Evolutionary conservation across 257 asterid species (phyloP).

Genomic region (Marsdenia floribunda): DNA sequence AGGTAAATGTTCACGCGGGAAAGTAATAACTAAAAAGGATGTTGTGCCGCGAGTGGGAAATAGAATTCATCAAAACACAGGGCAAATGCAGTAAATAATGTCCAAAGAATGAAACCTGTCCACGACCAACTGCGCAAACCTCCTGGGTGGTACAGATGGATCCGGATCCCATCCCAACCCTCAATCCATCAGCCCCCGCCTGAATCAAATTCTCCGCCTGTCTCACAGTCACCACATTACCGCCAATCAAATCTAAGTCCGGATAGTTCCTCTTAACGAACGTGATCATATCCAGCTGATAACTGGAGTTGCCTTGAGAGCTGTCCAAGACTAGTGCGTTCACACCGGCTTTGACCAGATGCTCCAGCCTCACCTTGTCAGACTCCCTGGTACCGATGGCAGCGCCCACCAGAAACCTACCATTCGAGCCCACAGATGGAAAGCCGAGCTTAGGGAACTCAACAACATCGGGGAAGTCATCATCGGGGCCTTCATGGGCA

Average conservation of each 20-base stretch:
- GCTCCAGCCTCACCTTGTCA: constrained; percentile 78
- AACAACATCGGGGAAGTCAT: constrained; percentile 52
- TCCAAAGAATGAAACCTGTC: constrained; percentile 48
- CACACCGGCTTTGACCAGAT: constrained; percentile 73
- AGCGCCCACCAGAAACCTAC: constrained; percentile 76
- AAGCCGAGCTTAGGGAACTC: constrained; percentile 70
- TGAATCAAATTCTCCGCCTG: constrained; percentile 87
- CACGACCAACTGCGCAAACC: constrained; percentile 92
- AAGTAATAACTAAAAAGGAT: neutral
- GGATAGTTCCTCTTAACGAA: constrained; percentile 59
- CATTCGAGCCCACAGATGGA: constrained; percentile 61
- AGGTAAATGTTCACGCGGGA: neutral
- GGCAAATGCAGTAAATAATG: neutral
- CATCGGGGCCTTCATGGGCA: constrained; percentile 28
- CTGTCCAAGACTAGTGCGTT: constrained; percentile 76
- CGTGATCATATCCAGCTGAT: constrained; percentile 86
- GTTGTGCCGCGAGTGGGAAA: neutral
- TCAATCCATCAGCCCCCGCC: constrained; percentile 79
- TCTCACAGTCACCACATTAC: constrained; percentile 70
- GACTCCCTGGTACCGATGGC: constrained; percentile 79
- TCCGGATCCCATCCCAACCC: constrained; percentile 98
- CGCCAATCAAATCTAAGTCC: constrained; percentile 72
- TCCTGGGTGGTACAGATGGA: constrained; percentile 93
- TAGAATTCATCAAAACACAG: neutral
- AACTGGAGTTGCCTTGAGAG: constrained; percentile 81